Conservation (phyloP, 139 green algal genomes). For the Trebouxia sp. region DNA sequence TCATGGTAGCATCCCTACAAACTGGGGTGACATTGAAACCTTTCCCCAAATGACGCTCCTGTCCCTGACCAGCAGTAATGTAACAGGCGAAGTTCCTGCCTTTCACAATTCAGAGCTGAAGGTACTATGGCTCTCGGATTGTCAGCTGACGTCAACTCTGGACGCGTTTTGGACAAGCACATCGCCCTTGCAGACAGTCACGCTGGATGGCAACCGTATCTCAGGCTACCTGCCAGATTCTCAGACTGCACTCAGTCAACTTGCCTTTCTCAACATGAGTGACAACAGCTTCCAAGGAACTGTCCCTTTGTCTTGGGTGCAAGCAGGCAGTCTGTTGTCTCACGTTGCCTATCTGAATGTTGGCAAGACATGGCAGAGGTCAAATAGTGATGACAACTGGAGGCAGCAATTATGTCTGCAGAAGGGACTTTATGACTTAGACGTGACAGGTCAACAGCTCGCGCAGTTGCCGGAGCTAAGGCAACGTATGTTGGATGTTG, state of each 20-base stretch:
- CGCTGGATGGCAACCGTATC: not conserved
- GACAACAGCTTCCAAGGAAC: not conserved
- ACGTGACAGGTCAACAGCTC: not conserved
- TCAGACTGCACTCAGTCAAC: not conserved
- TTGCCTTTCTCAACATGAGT: not conserved
- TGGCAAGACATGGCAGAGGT: not conserved
- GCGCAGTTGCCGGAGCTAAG: not conserved
- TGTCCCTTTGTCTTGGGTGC: not conserved
- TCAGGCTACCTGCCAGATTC: not conserved
- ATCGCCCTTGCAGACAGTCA: not conserved
- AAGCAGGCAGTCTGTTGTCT: not conserved
- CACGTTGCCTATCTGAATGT: not conserved
- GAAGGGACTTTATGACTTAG: not conserved
- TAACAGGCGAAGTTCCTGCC: not conserved
- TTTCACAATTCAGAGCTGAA: not conserved
- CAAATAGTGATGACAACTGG: not conserved
- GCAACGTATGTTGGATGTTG: not conserved
- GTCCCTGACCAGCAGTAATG: not conserved
- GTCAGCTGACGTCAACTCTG: not conserved
- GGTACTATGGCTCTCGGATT: not conserved
- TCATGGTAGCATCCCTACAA: not conserved
- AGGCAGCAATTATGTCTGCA: constrained; percentile 1
- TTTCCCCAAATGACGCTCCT: not conserved
- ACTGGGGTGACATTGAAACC: not conserved
- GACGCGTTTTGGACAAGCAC: not conserved